Evolutionary conservation across 2,329 filamentous ascomycete genomes (phyloP).

Genomic region (Pseudocercospora macadamiae): DNA sequence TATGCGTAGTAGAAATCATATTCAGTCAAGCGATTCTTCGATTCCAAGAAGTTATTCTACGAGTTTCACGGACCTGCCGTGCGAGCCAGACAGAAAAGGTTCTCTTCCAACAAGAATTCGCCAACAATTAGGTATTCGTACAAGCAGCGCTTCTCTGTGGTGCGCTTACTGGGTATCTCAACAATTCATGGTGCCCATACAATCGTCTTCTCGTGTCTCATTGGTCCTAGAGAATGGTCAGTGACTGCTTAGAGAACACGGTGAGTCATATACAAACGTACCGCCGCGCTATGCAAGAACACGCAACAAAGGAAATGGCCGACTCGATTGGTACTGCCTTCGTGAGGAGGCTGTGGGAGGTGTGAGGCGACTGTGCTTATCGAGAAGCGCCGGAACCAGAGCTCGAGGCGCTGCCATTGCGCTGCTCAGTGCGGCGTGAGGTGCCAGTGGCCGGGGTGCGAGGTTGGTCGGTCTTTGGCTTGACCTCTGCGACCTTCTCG

Average conservation of each 20-base stretch:
- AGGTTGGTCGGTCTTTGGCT: conserved; percentile 5
- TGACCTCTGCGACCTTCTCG: conserved; percentile 35
- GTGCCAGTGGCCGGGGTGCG: conserved; percentile 16
- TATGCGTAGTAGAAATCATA: too few species aligned
- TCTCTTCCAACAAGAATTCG: not conserved
- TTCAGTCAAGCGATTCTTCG: too few species aligned
- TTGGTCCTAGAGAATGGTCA: not conserved
- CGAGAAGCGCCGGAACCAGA: conserved; percentile 5
- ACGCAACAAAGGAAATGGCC: not conserved
- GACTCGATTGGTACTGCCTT: not conserved
- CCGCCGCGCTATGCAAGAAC: not conserved
- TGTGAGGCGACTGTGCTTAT: not conserved
- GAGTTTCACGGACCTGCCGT: conserved; percentile 2
- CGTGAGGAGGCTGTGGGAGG: not conserved
- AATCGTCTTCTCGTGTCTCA: conserved; percentile 7
- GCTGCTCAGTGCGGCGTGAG: conserved; percentile 6
- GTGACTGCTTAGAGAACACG: not conserved
- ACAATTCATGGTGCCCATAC: conserved; percentile 3
- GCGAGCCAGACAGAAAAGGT: not conserved
- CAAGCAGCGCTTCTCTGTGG: not conserved
- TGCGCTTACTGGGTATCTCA: not conserved
- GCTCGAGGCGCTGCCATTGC: conserved; percentile 3
- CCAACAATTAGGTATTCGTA: not conserved
- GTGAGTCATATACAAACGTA: not conserved
- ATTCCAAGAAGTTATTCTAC: not conserved